These are phyloP conservation scores for Suillus paluster DNA, from an alignment of 768 basidiomycete species.

Conservation along the genomic window DNA sequence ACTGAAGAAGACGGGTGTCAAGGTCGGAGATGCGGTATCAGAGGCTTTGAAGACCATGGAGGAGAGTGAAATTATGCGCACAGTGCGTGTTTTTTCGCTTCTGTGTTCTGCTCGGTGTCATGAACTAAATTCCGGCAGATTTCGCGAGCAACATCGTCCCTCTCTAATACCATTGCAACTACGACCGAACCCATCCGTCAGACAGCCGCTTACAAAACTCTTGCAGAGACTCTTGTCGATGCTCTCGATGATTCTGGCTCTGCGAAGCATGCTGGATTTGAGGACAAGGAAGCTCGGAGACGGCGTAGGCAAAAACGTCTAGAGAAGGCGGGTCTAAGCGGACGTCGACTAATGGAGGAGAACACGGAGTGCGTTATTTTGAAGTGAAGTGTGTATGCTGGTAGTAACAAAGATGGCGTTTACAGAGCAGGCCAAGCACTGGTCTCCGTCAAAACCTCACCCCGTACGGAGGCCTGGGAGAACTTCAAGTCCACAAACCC, in stretches of 20 bases:
- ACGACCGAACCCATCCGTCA: conserved; percentile 98
- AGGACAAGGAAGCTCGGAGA: conserved; percentile 91
- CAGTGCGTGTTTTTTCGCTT: conserved; percentile 51
- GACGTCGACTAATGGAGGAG: conserved; percentile 56
- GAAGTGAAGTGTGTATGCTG: conserved; percentile 8
- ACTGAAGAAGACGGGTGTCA: conserved; percentile 85
- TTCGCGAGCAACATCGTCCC: conserved; percentile 81
- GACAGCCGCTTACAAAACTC: conserved; percentile 90
- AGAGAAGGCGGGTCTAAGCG: conserved; percentile 77
- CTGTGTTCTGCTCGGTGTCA: neutral
- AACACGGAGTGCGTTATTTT: conserved; percentile 74
- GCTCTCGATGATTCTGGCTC: conserved; percentile 93
- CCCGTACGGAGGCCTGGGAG: conserved; percentile 82
- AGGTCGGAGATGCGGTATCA: conserved; percentile 91
- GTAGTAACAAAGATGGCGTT: neutral
- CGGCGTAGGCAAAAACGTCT: conserved; percentile 79
- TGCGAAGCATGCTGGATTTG: conserved; percentile 94
- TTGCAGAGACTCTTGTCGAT: conserved; percentile 88
- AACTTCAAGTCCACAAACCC: conserved; percentile 79
- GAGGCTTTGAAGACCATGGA: conserved; percentile 94
- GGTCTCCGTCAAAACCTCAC: conserved; percentile 82
- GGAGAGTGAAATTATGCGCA: conserved; percentile 90
- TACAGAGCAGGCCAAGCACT: conserved; percentile 83
- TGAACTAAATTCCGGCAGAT: conserved; percentile 52
- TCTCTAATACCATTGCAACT: conserved; percentile 83